Base-by-base conservation (phyloP, 139 green algal species). In the Monoraphidium neglectum region DNA sequence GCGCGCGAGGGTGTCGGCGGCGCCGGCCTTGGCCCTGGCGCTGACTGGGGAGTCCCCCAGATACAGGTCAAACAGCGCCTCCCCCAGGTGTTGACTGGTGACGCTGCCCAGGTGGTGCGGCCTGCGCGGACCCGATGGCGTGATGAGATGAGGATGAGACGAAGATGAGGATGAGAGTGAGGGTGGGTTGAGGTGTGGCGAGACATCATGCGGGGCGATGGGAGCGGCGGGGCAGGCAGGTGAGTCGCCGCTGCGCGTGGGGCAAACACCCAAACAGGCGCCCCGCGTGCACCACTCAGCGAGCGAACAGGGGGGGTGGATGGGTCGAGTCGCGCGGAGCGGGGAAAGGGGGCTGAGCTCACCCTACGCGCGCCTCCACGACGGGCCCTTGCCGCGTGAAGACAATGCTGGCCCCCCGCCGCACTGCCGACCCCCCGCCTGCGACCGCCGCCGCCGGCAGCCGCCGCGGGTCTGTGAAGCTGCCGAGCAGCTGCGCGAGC, bases 41-140 rank as follows among this genome's bases (percentile, higher is more conserved):
- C 79, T 83, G 36, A 92, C 88, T 2, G 88, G 88, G 59, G 88
- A 65, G 15, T 89, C 79, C 0, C 88, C 90, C 26, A 94, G 70
- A 80, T 94, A 94, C 38, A 94, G 72, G 49, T 92, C 90, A 51
- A 94, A 90, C 33, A 94, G 70, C 2, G 90, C 90, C 49, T 82
- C 68, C 1, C 71, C 82, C 47, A 94, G 68, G 33, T 80, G 70
- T 0, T 74, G 57, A 26, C 79, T 85, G 32, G 56, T 74, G 37
- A 89, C 79, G 4, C 60, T 70, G 37, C 72, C 76, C 16, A 92
- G 59, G 0, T 71, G 30, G 16, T 69, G 24, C 12, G 37, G n/a
- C 3, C 71, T 61, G 1, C 65, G 43, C 51, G 56, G 46, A 26
- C 16, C 51, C 15, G 21, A 23, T n/a, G 24, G 16, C 4, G 37